Conservation (phyloP, 1,284 basidiomycete species). For the Cryptococcus wingfieldii region DNA sequence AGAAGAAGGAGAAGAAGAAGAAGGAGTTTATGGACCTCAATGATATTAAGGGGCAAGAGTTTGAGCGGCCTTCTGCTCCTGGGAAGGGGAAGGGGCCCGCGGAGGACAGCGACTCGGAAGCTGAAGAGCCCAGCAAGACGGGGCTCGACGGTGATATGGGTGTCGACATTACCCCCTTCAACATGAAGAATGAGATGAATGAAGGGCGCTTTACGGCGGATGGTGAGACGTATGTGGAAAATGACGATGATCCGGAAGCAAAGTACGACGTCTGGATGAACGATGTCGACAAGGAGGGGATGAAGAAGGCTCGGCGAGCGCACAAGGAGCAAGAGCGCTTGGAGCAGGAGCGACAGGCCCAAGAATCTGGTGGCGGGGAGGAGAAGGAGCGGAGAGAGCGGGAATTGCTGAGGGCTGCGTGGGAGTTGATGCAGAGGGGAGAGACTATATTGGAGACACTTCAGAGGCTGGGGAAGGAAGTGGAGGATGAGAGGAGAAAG, state of each 20-base stretch:
- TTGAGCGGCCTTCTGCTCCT: constrained; percentile 51
- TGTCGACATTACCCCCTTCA: constrained; percentile 88
- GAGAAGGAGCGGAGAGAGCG: constrained; percentile 56
- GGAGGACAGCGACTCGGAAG: constrained; percentile 53
- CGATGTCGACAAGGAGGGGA: constrained; percentile 76
- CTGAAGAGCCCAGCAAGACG: background rate
- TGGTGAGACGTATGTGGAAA: constrained; percentile 73
- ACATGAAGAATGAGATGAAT: constrained; percentile 98
- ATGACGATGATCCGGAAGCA: constrained; percentile 77
- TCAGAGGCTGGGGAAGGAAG: constrained; percentile 71
- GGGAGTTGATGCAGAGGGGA: constrained; percentile 73
- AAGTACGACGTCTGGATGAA: constrained; percentile 95
- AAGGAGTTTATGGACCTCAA: constrained; percentile 76
- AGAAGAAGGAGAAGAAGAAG: constrained; percentile 52
- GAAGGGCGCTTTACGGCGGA: constrained; percentile 95
- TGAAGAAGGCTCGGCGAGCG: constrained; percentile 75
- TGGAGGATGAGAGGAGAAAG: constrained; percentile 57
- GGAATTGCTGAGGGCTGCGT: constrained; percentile 63
- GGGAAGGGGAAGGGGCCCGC: constrained; percentile 49
- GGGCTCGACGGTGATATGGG: constrained; percentile 66
- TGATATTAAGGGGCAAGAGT: constrained; percentile 94
- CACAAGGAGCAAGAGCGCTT: constrained; percentile 62
- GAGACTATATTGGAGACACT: constrained; percentile 88
- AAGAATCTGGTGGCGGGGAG: constrained; percentile 52
- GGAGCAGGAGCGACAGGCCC: constrained; percentile 65